Conservation (phyloP, 116 monocot species). For the Trichopus zeylanicus region DNA sequence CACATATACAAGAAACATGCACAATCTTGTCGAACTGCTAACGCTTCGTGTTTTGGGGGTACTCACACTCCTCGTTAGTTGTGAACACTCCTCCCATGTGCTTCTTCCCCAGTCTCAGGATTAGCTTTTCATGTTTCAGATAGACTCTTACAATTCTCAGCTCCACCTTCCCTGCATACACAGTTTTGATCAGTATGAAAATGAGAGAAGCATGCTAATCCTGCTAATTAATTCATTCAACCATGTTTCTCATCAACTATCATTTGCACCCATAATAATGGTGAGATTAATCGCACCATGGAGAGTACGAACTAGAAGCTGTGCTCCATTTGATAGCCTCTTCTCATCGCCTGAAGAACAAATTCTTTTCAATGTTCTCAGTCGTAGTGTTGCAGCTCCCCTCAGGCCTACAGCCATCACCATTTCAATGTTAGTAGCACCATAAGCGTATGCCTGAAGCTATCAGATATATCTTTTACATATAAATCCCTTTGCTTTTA, state of each 20-base stretch:
- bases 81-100: conserved; percentile 29
- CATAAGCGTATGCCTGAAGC: no score
- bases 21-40: no score
- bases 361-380: conserved; percentile 16
- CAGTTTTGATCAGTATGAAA: no score
- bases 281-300: conserved; percentile 10
- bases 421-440: no score
- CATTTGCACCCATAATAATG: no score
- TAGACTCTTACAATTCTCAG: conserved; percentile 31
- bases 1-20: no score
- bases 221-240: no score
- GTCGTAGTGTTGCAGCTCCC: conserved; percentile 39
- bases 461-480: no score
- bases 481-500: no score
- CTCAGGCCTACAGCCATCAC: conserved; percentile 34
- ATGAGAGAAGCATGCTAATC: no score
- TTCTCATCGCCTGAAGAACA: conserved; percentile 18
- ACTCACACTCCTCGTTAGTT: conserved; percentile 54
- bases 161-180: conserved; percentile 49
- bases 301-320: conserved; percentile 17
- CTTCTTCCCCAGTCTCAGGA: conserved; percentile 46
- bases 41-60: no score
- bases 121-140: conserved; percentile 21
- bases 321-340: conserved; percentile 29
- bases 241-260: no score